phyloP scores from a whole-genome alignment of 768 basidiomycete genomes.

The Termitomyces sp. region DNA sequence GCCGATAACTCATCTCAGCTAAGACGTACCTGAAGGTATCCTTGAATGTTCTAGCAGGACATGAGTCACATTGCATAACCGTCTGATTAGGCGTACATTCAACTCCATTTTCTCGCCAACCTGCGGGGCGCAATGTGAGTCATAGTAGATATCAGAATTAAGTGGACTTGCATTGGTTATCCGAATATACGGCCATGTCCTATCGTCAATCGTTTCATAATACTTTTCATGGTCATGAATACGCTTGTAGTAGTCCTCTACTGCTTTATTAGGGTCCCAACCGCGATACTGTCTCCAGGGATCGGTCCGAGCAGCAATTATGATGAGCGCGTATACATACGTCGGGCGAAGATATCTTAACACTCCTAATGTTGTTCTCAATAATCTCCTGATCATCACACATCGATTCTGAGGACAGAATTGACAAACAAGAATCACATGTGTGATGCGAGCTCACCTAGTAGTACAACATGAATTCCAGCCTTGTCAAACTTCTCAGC shows the following conservation, averaged over 20 bases:
- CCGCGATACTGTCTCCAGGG: slow-evolving; percentile 65
- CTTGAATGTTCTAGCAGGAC: slow-evolving; percentile 65
- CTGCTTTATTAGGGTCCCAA: slow-evolving; percentile 91
- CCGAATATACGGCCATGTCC: slow-evolving; percentile 89
- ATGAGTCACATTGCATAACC: background rate
- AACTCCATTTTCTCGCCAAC: slow-evolving; percentile 96
- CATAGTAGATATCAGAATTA: background rate
- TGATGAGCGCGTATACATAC: slow-evolving; percentile 42
- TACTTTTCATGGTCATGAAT: slow-evolving; percentile 83
- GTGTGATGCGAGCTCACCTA: slow-evolving; percentile 51
- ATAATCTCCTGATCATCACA: slow-evolving; percentile 94
- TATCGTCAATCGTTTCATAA: slow-evolving; percentile 91
- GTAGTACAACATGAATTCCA: slow-evolving; percentile 90
- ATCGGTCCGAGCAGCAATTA: slow-evolving; percentile 3
- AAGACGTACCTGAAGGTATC: slow-evolving; percentile 72
- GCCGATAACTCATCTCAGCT: background rate
- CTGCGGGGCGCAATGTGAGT: slow-evolving; percentile 29
- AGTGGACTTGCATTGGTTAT: slow-evolving; percentile 72
- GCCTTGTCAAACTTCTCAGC: slow-evolving; percentile 82
- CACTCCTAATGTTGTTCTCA: slow-evolving; percentile 89
- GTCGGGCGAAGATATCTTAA: slow-evolving; percentile 98
- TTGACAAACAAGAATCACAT: background rate
- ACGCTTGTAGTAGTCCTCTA: slow-evolving; percentile 88
- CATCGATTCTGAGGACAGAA: slow-evolving; percentile 61
- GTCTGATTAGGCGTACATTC: slow-evolving; percentile 52